phyloP scores from a whole-genome alignment of 257 asterid species.

The Salvia miltiorrhiza region DNA sequence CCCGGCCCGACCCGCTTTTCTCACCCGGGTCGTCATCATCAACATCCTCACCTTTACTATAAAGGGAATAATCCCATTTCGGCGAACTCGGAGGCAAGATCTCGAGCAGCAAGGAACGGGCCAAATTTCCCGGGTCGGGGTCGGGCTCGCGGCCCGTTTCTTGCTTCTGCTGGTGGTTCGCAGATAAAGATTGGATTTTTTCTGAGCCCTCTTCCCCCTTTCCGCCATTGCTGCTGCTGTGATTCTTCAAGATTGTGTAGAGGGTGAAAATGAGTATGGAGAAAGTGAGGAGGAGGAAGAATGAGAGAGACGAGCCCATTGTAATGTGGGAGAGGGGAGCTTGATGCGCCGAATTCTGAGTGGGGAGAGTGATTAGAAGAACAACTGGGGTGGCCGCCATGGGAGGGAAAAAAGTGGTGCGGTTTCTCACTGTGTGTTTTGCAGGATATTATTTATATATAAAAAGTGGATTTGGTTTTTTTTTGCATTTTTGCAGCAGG shows the following conservation, averaged over 20 bases:
- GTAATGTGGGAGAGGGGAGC: slow-evolving; percentile 25
- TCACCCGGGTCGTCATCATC: slow-evolving; percentile 34
- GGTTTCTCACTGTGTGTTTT: slow-evolving; percentile 20
- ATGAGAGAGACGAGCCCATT: slow-evolving; percentile 26
- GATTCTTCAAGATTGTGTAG: slow-evolving; percentile 31
- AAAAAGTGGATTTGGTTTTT: slow-evolving; percentile 24
- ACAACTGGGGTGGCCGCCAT: slow-evolving; percentile 52
- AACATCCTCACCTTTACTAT: slow-evolving; percentile 22
- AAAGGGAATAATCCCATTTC: slow-evolving; percentile 42
- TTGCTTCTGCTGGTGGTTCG: slow-evolving; percentile 14
- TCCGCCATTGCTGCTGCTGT: slow-evolving; percentile 14
- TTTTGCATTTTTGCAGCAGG: slow-evolving; percentile 22
- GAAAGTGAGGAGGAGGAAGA: slow-evolving; percentile 37
- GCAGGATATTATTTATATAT: slow-evolving; percentile 13
- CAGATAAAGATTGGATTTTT: slow-evolving; percentile 37
- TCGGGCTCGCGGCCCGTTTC: slow-evolving; percentile 34
- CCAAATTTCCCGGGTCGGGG: slow-evolving; percentile 36
- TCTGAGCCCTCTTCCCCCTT: slow-evolving; percentile 5
- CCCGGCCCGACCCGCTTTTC: slow-evolving; percentile 39
- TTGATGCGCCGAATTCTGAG: slow-evolving; percentile 26
- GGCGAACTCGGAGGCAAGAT: slow-evolving; percentile 58
- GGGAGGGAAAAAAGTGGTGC: not conserved
- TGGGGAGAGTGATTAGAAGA: slow-evolving; percentile 20
- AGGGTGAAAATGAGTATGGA: slow-evolving; percentile 42
- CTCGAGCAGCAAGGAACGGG: slow-evolving; percentile 51